Conservation (phyloP, 179 eudicot genomes). For the Beta lomatogona region DNA sequence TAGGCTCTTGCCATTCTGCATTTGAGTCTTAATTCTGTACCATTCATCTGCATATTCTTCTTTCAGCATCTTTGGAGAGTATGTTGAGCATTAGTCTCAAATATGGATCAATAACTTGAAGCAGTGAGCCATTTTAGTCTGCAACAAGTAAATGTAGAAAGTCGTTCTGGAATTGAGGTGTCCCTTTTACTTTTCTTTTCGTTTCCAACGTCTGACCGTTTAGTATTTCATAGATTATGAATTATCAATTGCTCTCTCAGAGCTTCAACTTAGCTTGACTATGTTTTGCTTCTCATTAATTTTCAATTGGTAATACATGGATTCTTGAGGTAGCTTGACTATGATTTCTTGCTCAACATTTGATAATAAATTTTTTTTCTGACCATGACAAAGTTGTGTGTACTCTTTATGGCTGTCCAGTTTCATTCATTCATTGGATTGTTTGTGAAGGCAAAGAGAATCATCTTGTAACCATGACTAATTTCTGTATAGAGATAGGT, state of each 20-base stretch:
- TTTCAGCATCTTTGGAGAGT: slow-evolving; percentile 14
- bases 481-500: neutral
- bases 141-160: slow-evolving; percentile 25
- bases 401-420: too few relatives aligned
- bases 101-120: slow-evolving; percentile 26
- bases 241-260: neutral
- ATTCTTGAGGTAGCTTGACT: slow-evolving; percentile 1
- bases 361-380: neutral
- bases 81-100: slow-evolving; percentile 21
- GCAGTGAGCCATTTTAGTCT: slow-evolving; percentile 23
- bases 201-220: neutral
- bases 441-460: neutral
- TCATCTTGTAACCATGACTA: neutral
- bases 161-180: slow-evolving; percentile 12
- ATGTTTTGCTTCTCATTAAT: neutral
- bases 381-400: too few relatives aligned
- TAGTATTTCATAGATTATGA: neutral
- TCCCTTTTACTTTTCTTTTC: neutral
- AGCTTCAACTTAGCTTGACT: slow-evolving; percentile 20
- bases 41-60: slow-evolving; percentile 25
- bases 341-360: neutral
- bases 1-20: slow-evolving; percentile 27
- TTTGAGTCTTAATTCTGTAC: slow-evolving; percentile 22
- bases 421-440: neutral
- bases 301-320: neutral